Percentiles rank a stretch among this genome's conserved stretches.
Evolutionary conservation across 2,329 filamentous ascomycete genomes (phyloP).

Genomic region (Xylariomycetidae sp.): DNA sequence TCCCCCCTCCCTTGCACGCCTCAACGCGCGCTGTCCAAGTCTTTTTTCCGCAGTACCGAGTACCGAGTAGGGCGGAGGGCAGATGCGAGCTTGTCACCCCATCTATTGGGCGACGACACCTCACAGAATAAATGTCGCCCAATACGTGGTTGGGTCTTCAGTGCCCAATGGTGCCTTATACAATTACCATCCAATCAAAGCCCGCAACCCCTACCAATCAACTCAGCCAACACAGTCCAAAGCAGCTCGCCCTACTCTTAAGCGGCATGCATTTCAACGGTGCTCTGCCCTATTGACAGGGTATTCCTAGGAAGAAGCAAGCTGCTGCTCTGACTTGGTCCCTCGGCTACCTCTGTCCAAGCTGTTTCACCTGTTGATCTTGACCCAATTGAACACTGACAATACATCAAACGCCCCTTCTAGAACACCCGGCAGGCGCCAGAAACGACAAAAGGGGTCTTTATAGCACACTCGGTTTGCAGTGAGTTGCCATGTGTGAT

Average conservation of each 20-base stretch:
- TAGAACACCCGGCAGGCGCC: conserved; percentile 16
- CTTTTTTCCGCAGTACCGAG: not conserved
- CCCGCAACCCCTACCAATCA: conserved; percentile 11
- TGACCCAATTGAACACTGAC: conserved; percentile 14
- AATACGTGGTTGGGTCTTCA: conserved; percentile 9
- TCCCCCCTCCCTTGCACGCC: too few species aligned
- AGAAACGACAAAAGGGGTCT: conserved; percentile 17
- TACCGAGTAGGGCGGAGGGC: not conserved
- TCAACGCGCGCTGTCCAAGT: too few species aligned
- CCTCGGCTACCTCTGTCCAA: conserved; percentile 11
- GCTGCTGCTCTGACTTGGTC: conserved; percentile 11
- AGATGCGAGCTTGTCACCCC: not conserved
- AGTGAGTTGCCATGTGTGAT: too few species aligned
- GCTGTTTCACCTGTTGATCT: conserved; percentile 16
- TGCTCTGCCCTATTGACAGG: conserved; percentile 15
- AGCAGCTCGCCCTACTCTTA: conserved; percentile 8
- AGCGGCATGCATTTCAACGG: conserved; percentile 8
- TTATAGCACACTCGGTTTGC: too few species aligned
- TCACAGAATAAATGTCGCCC: conserved; percentile 10
- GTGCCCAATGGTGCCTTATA: conserved; percentile 22
- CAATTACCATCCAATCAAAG: conserved; percentile 14
- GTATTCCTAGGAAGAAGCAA: conserved; percentile 15
- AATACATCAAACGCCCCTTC: conserved; percentile 13
- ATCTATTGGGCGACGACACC: conserved; percentile 16
- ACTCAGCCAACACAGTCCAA: conserved; percentile 10